Evolutionary conservation across 2,329 filamentous ascomycete genomes (phyloP).

Genomic region (Neocucurbitaria cava): DNA sequence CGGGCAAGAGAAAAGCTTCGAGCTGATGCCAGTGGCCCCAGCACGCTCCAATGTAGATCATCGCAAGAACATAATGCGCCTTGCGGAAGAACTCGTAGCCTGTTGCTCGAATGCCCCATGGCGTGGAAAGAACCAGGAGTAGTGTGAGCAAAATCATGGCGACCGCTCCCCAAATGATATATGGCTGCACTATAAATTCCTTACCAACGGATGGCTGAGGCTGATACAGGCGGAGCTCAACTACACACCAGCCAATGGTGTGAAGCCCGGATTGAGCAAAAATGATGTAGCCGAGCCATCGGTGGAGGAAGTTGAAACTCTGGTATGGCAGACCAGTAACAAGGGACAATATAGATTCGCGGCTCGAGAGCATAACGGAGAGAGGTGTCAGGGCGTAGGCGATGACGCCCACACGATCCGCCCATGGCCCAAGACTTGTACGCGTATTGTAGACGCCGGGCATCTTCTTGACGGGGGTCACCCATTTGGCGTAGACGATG

Average conservation of each 20-base stretch:
- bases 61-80: constrained; percentile 73
- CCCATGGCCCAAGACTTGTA: constrained; percentile 70
- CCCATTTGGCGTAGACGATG: constrained; percentile 72
- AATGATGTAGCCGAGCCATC: constrained; percentile 78
- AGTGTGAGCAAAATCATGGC: constrained; percentile 70
- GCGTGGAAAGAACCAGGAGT: constrained; percentile 66
- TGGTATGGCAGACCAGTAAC: constrained; percentile 78
- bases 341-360: constrained; percentile 73
- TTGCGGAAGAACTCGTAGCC: constrained; percentile 83
- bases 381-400: constrained; percentile 78
- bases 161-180: constrained; percentile 76
- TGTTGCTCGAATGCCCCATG: constrained; percentile 67
- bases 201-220: constrained; percentile 69
- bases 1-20: constrained; percentile 50
- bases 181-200: constrained; percentile 67
- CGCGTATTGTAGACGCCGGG: constrained; percentile 68
- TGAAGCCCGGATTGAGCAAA: constrained; percentile 72
- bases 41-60: constrained; percentile 76
- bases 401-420: constrained; percentile 72
- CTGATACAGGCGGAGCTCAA: constrained; percentile 72
- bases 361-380: constrained; percentile 69
- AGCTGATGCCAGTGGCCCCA: constrained; percentile 77
- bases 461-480: constrained; percentile 68
- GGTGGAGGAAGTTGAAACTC: constrained; percentile 67
- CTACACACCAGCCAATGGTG: constrained; percentile 73